A percentile compares a stretch with the other conserved stretches of the same genome.
Conservation (phyloP, 1,284 basidiomycete genomes). For the Apiotrichum mycotoxinovorans region DNA sequence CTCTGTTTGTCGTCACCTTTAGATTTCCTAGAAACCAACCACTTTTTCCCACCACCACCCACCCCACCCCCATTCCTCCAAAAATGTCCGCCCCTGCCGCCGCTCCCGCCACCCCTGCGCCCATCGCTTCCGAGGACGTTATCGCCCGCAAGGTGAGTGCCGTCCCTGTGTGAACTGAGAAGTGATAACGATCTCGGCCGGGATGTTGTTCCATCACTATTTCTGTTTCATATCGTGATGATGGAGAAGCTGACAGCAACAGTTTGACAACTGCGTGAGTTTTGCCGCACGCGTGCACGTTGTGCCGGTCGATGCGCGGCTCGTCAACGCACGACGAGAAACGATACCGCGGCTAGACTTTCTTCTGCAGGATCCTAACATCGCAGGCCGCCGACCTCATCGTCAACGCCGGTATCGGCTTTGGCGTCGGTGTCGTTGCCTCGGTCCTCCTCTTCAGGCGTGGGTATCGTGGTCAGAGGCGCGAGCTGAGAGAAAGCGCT, state of each 20-base stretch:
- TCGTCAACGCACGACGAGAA: constrained; percentile 7
- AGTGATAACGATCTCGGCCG: neutral
- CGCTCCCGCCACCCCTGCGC: constrained; percentile 51
- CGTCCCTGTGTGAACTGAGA: too few relatives aligned
- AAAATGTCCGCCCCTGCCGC: constrained; percentile 17
- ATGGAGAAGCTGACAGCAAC: neutral
- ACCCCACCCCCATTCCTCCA: neutral
- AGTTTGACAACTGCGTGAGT: constrained; percentile 94
- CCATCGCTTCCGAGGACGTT: constrained; percentile 77
- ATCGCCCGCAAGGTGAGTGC: constrained; percentile 76
- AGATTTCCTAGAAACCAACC: neutral
- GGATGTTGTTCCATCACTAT: constrained; percentile 1
- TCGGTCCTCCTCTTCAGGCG: constrained; percentile 93
- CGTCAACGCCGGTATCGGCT: constrained; percentile 79
- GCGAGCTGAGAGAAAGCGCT: neutral
- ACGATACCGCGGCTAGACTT: constrained; percentile 37
- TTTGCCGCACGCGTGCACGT: neutral
- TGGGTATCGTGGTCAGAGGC: constrained; percentile 56
- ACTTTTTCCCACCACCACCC: neutral
- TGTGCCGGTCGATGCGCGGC: neutral
- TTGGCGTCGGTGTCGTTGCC: constrained; percentile 87
- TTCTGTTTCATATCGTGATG: too few relatives aligned
- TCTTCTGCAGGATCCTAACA: constrained; percentile 28
- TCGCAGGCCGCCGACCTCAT: constrained; percentile 53
- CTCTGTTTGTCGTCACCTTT: neutral